Evolutionary conservation across 140 eudicot species (phyloP).

Genomic region (Bidens hawaiensis): DNA sequence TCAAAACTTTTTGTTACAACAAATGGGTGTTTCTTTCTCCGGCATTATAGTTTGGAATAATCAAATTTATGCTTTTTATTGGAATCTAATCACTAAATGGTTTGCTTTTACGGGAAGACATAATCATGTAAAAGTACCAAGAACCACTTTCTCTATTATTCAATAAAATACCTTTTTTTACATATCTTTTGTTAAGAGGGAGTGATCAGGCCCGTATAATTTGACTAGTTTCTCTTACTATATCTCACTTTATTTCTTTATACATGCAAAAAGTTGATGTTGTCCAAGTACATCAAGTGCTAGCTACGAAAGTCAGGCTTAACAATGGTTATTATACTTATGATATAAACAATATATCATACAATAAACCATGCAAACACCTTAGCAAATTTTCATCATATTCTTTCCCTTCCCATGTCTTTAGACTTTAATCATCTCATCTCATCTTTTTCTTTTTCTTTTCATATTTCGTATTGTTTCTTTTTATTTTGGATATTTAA

Average conservation of each 20-base stretch:
- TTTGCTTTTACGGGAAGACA: slow-evolving; percentile 19
- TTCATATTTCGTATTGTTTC: neutral
- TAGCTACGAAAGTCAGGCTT: neutral
- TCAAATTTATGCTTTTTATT: slow-evolving; percentile 9
- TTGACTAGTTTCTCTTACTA: no score
- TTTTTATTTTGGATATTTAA: no score
- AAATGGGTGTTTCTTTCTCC: slow-evolving; percentile 33
- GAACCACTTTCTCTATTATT: neutral
- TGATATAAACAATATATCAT: neutral
- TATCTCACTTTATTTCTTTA: neutral
- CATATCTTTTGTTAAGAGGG: neutral
- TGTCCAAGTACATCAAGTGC: neutral
- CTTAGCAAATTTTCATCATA: neutral
- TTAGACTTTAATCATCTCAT: no score
- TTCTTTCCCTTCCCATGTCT: neutral
- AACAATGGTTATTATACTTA: neutral
- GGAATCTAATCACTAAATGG: slow-evolving; percentile 30
- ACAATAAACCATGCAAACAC: neutral
- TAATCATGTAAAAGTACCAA: slow-evolving; percentile 17
- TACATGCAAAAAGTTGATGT: neutral
- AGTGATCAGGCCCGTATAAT: neutral
- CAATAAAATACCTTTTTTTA: neutral
- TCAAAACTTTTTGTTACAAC: slow-evolving; percentile 19
- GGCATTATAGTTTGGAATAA: slow-evolving; percentile 20
- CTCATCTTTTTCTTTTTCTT: neutral